Base-by-base conservation (phyloP, 2,329 filamentous ascomycete genomes). In the Botryotinia narcissicola region DNA sequence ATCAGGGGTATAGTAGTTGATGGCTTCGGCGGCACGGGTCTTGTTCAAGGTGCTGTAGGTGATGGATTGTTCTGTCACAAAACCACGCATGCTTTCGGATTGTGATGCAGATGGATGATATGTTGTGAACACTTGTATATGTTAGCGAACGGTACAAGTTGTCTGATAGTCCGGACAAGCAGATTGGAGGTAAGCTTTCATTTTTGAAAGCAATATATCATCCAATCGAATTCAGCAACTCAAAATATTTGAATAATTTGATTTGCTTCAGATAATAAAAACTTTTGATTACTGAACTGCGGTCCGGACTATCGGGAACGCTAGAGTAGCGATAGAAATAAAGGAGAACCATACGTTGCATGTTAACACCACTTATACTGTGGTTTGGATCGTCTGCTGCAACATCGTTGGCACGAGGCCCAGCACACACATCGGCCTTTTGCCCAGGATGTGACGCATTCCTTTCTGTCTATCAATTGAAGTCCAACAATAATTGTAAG, bases 311-410 rank as follows among this genome's bases (percentile, higher is more conserved):
- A 51, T n/a, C 6, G 25, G 48, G n/a, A n/a, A 51, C 10, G 25
- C 48, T 54, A 25, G 22, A 62, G 32, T 2, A 25, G 66, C 62
- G 14, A 29, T 22, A 42, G 18, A 57, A 35, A 37, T 20, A 32
- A 10, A 29, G 29, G 63, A 59, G 25, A 8, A n/a, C 8, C 74
- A 59, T 75, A 78, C 78, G 54, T 74, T 84, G 83, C 79, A 84
- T 82, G 74, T 84, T 84, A 1, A 81, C 81, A 59, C 83, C 83
- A 25, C 78, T 80, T 68, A 85, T 83, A 66, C 79, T 81, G 77
- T 85, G 83, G 60, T 84, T 83, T 67, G 83, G 83, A 72, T 85
- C 83, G 75, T 84, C 83, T 8, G 82, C 75, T 1, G 83, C 82
- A 64, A 84, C 79, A 73, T 83, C 81, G 42, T 82, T 80, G 22